phyloP scores from a whole-genome alignment of 805 yeast species.

The Hemisphaericaspora nanyangensis region DNA sequence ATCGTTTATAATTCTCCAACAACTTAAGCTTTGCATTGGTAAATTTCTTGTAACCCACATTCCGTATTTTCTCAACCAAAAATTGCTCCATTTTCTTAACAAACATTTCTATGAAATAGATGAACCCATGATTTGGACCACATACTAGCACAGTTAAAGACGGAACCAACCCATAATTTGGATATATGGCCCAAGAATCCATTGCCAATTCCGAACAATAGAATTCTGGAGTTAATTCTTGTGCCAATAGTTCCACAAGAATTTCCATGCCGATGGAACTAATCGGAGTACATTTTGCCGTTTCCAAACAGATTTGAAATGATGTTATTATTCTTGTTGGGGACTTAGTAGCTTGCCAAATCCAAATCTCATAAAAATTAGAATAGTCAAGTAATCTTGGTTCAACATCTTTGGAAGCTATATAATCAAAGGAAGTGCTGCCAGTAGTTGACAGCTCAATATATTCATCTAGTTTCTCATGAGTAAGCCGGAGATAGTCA shows the following conservation, averaged over 20 bases:
- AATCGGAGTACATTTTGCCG: conserved; percentile 27
- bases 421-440: not conserved
- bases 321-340: conserved; percentile 36
- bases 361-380: conserved; percentile 49
- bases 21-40: conserved; percentile 44
- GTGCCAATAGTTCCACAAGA: conserved; percentile 45
- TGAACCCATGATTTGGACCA: conserved; percentile 47
- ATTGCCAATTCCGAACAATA: conserved; percentile 56
- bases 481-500: conserved; percentile 32
- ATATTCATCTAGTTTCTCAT: conserved; percentile 19
- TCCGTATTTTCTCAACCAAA: conserved; percentile 3
- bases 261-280: conserved; percentile 51
- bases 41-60: conserved; percentile 31
- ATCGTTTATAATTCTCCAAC: conserved; percentile 43
- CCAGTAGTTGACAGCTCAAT: conserved; percentile 17
- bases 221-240: conserved; percentile 34
- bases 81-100: conserved; percentile 25
- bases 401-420: conserved; percentile 8
- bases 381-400: conserved; percentile 32
- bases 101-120: conserved; percentile 29
- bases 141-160: conserved; percentile 49
- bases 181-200: conserved; percentile 52
- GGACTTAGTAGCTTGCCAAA: conserved; percentile 23
- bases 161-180: conserved; percentile 53
- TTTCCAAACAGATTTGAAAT: conserved; percentile 39